These are phyloP conservation scores for Macroventuria anomochaeta DNA, from an alignment of 2,329 filamentous ascomycete genomes.

Conservation along the genomic window DNA sequence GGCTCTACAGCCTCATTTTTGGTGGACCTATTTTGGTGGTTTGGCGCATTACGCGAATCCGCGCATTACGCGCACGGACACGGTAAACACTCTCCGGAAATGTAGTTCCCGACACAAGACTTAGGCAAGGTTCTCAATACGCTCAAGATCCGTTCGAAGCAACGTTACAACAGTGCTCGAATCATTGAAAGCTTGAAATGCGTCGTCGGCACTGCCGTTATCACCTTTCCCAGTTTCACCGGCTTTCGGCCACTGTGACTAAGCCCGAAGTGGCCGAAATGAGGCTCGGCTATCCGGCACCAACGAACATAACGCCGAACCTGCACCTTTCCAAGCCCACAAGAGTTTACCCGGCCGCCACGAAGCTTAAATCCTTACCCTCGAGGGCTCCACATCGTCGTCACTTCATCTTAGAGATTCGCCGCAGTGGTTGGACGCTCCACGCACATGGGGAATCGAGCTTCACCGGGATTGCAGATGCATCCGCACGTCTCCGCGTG, in stretches of 20 bases:
- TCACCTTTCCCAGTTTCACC: not conserved
- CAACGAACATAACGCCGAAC: not conserved
- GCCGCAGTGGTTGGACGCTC: conserved; percentile 8
- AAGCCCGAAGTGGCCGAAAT: not conserved
- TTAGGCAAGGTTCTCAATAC: not conserved
- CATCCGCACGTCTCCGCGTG: conserved; percentile 9
- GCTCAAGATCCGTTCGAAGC: not conserved
- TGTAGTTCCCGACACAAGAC: not conserved
- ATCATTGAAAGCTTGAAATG: not conserved
- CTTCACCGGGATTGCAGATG: conserved; percentile 7
- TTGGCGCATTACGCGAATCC: too few species aligned
- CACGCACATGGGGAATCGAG: conserved; percentile 2
- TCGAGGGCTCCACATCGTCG: conserved; percentile 8
- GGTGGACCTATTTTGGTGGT: too few species aligned
- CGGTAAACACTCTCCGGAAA: too few species aligned
- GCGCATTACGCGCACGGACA: too few species aligned
- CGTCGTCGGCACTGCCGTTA: conserved; percentile 5
- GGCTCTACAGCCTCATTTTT: too few species aligned
- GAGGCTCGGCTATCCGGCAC: conserved; percentile 3
- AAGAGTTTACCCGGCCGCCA: conserved; percentile 19
- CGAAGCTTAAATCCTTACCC: conserved; percentile 20
- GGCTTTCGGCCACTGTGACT: not conserved
- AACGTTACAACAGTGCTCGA: not conserved
- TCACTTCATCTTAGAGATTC: conserved; percentile 7
- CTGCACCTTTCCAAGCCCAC: not conserved